phyloP scores from a whole-genome alignment of 345 rosid species.

The Populus alba region DNA sequence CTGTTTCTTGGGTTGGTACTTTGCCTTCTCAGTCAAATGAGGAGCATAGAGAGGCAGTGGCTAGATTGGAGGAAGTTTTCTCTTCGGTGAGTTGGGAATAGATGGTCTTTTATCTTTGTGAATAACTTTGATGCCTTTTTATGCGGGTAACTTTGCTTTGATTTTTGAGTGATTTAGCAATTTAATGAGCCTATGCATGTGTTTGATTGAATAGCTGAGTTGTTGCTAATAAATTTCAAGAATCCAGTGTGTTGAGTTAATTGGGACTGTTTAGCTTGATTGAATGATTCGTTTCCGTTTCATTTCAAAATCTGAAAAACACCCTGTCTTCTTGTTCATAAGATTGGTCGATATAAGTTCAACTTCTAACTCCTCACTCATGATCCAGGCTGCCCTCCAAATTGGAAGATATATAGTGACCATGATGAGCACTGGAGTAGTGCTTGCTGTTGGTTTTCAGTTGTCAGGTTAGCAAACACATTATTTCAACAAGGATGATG shows the following conservation, averaged over 20 bases:
- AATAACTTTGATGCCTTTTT: background rate
- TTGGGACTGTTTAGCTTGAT: background rate
- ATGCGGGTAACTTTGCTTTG: background rate
- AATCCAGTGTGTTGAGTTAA: background rate
- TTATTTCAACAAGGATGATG: background rate
- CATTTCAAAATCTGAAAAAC: background rate
- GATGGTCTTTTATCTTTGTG: background rate
- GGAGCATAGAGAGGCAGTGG: conserved; percentile 41
- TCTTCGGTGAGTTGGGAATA: conserved; percentile 44
- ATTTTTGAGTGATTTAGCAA: background rate
- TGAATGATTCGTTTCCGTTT: background rate
- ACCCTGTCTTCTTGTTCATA: background rate
- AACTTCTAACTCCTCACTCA: background rate
- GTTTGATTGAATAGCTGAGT: background rate
- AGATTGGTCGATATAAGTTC: background rate
- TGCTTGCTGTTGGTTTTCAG: conserved; percentile 78
- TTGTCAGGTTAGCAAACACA: conserved; percentile 60
- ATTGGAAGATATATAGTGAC: conserved; percentile 91
- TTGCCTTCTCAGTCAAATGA: conserved; percentile 42
- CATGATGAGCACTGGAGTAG: conserved; percentile 88
- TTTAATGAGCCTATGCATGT: background rate
- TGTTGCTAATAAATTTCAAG: background rate
- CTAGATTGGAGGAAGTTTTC: conserved; percentile 55
- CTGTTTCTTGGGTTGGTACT: conserved; percentile 32
- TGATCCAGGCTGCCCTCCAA: conserved; percentile 66